Evolutionary conservation across 139 green algal species (phyloP), one percentile per base, ranked within the genome.

Genomic region (Nannochloris sp.): DNA sequence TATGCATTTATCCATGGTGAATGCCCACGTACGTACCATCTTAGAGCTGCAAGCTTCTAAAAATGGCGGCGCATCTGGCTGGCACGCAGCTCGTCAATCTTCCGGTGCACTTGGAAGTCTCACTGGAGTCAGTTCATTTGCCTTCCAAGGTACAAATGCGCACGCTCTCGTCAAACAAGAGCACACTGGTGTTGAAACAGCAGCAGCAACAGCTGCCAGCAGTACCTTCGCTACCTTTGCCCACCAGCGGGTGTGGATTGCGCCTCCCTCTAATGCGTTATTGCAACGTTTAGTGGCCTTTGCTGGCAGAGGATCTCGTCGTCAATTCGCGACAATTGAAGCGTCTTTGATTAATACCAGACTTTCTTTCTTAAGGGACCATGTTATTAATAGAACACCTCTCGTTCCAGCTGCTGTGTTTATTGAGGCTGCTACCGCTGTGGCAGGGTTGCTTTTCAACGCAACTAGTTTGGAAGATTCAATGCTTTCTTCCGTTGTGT

Each of bases 71-170:
- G 31, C 33, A 45, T 32, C 23, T 15, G 59, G 48, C 68, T 78
- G 71, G 71, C 64, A 64, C 35, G 55, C 45, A 33, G 64, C 64
- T 14, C 59, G 71, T 23, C 29, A 54, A 47, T 19, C 33, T 6
- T 38, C 34, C 14, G 7, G n/a, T 10, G 14, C 14, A 32, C 25
- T 10, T 8, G 23, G 14, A n/a, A 15, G n/a, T 65, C 25, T 24
- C 33, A 29, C 9, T 48, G 45, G 31, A 25, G 67, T 90, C 25
- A 89, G 81, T 67, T 73, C 74, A 42, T 93, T 93, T 75, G 87
- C 87, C 19, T 93, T 92, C 71, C 85, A 93, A 71, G 82, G 79
- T 51, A 87, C 78, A 45, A 87, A 90, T 46, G 75, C 77, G 1
- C 78, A 85, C 29, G 74, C 70, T 6, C 34, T 87, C 27, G 37